These are phyloP conservation scores for Paradendryphiella salina DNA, from an alignment of 2,329 filamentous ascomycete species.

Conservation along the genomic window DNA sequence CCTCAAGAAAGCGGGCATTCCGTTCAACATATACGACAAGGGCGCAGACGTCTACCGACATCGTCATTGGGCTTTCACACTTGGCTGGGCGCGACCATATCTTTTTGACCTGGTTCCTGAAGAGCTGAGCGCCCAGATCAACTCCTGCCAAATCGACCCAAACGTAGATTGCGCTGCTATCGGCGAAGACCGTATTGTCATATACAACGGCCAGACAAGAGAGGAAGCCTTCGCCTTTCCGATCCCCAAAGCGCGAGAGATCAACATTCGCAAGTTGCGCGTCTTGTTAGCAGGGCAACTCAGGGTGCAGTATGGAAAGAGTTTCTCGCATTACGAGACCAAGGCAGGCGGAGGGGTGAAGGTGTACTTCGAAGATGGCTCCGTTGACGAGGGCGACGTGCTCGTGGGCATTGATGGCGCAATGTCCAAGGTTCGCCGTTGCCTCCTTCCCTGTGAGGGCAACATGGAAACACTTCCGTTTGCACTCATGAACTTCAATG, in stretches of 20 bases:
- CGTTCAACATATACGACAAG: constrained; percentile 35
- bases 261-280: constrained; percentile 46
- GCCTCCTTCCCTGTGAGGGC: constrained; percentile 24
- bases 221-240: constrained; percentile 43
- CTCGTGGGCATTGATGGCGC: constrained; percentile 36
- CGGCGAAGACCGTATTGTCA: constrained; percentile 36
- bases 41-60: constrained; percentile 34
- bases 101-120: constrained; percentile 39
- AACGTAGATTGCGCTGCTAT: constrained; percentile 34
- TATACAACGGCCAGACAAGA: constrained; percentile 43
- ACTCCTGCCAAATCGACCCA: constrained; percentile 41
- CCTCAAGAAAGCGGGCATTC: constrained; percentile 44
- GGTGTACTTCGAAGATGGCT: constrained; percentile 32
- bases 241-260: constrained; percentile 39
- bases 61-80: constrained; percentile 46
- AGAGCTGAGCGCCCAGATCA: constrained; percentile 31
- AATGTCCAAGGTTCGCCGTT: constrained; percentile 33
- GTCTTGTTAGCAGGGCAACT: constrained; percentile 41
- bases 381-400: constrained; percentile 26
- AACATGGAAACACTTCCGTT: constrained; percentile 33
- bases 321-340: constrained; percentile 23
- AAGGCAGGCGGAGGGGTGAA: constrained; percentile 29
- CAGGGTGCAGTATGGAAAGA: constrained; percentile 38
- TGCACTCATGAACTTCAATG: constrained; percentile 39
- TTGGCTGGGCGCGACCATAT: constrained; percentile 42